Percentiles rank a stretch among this genome's conserved stretches.
phyloP scores from a whole-genome alignment of 768 basidiomycete species.

The Russula foetens region DNA sequence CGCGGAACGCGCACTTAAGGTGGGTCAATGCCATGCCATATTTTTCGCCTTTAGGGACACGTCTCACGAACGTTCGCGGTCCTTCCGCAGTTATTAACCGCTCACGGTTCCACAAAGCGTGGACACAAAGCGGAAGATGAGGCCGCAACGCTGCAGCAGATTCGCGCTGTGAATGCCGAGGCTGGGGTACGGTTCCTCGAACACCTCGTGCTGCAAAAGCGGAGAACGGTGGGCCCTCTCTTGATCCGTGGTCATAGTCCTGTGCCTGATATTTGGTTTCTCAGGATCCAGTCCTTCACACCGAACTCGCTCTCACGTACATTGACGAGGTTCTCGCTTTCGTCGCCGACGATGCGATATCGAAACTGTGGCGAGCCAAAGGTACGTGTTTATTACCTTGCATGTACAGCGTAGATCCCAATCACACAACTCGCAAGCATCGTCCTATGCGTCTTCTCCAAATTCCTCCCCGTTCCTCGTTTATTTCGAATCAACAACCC shows the following conservation, averaged over 20 bases:
- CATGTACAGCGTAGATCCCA: not conserved
- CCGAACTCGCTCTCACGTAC: constrained; percentile 34
- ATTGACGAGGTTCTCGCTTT: constrained; percentile 7
- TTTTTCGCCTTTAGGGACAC: not conserved
- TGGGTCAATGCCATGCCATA: constrained; percentile 24
- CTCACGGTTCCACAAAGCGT: constrained; percentile 46
- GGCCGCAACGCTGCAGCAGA: constrained; percentile 43
- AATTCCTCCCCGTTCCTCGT: constrained; percentile 45
- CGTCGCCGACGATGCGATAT: constrained; percentile 23
- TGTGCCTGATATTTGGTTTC: not conserved
- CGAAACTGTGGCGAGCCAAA: constrained; percentile 20
- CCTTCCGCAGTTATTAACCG: constrained; percentile 47
- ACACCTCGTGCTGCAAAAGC: constrained; percentile 65
- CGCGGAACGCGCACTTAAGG: constrained; percentile 64
- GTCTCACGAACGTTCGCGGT: not conserved
- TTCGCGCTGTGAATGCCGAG: constrained; percentile 45
- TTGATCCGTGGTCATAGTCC: not conserved
- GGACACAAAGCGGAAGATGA: constrained; percentile 58
- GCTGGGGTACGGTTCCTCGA: constrained; percentile 73
- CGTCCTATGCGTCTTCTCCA: constrained; percentile 25
- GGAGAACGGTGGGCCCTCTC: constrained; percentile 42
- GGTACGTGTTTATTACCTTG: not conserved
- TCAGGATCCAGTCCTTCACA: constrained; percentile 58
- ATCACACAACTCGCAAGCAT: constrained; percentile 14
- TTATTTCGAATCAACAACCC: constrained; percentile 79